Evolutionary conservation across 495 filamentous ascomycete species (phyloP).

Genomic region (Oidiodendron maius): DNA sequence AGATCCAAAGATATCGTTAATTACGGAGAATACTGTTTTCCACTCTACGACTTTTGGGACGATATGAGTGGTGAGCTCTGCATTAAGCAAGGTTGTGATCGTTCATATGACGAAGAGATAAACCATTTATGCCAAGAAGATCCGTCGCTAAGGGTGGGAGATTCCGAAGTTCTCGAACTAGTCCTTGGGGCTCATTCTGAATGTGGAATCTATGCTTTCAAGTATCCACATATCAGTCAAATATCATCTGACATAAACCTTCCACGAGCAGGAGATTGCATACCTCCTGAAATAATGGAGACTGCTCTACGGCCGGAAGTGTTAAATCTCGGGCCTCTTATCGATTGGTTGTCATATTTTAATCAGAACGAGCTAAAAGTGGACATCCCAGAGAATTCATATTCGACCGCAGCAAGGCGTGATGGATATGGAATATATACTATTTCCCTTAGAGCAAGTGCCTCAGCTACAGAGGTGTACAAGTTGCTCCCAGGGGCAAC

Average conservation of each 20-base stretch:
- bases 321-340: neutral
- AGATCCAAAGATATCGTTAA: neutral
- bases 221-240: neutral
- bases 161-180: neutral
- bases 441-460: slow-evolving; percentile 14
- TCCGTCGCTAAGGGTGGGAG: neutral
- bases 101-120: neutral
- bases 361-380: neutral
- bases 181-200: neutral
- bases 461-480: slow-evolving; percentile 13
- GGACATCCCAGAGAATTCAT: neutral
- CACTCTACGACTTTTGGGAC: neutral
- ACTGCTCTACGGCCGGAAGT: neutral
- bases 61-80: neutral
- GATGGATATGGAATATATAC: neutral
- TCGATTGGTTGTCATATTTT: neutral
- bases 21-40: neutral
- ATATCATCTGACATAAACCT: neutral
- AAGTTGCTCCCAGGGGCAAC: slow-evolving; percentile 15
- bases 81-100: neutral
- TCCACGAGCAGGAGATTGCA: neutral
- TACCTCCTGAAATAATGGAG: neutral
- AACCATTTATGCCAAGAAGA: neutral
- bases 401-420: neutral
- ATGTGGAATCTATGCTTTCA: neutral